Evolutionary conservation across 169 alveolate species (phyloP), one percentile per base, ranked within the genome.

Genomic region (Besnoitia besnoiti): DNA sequence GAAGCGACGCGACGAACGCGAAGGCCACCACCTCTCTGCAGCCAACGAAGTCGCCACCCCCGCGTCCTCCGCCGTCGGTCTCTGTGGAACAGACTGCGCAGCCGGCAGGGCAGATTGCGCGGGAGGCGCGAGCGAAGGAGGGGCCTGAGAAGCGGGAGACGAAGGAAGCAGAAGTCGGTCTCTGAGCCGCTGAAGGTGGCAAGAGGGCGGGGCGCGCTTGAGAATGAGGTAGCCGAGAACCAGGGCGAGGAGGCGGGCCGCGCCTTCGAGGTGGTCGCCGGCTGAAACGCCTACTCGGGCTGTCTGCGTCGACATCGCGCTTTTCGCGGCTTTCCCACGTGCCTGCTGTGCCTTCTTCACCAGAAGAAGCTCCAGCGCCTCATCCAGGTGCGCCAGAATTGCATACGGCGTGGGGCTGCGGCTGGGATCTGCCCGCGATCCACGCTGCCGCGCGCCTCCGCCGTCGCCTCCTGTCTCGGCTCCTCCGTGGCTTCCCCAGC

Each of bases 301-400:
- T 24, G 8, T 67, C 12, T 16, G 10, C 80, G 24, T 67, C 76
- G 35, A 24, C 47, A 55, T n/a, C n/a, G n/a, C n/a, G n/a, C n/a
- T n/a, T n/a, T n/a, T n/a, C n/a, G n/a, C n/a, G 67, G 30, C 27
- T 55, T 55, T 55, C 67, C 67, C 44, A 2, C 12, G 44, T 35
- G 14, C n/a, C 19, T 30, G 2, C 39, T 3, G 46, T n/a, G 12
- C 10, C 24, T 16, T 30, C 80, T 67, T 30, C 44, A 16, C 55
- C 30, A 77, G 87, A 14, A 77, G 40, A 19, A 77, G 59, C 55
- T 77, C 87, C 61, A 77, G 49, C 87, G 55, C 55, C 87, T 77
- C 87, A 35, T 51, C 87, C 61, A 77, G 37, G 40, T 77, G 87
- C 30, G 87, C 87, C 21, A 77, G 87, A 14, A 77, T 37, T 14